These are phyloP conservation scores for Aureoboletus auriporus DNA, from an alignment of 768 basidiomycete genomes.

Conservation along the genomic window DNA sequence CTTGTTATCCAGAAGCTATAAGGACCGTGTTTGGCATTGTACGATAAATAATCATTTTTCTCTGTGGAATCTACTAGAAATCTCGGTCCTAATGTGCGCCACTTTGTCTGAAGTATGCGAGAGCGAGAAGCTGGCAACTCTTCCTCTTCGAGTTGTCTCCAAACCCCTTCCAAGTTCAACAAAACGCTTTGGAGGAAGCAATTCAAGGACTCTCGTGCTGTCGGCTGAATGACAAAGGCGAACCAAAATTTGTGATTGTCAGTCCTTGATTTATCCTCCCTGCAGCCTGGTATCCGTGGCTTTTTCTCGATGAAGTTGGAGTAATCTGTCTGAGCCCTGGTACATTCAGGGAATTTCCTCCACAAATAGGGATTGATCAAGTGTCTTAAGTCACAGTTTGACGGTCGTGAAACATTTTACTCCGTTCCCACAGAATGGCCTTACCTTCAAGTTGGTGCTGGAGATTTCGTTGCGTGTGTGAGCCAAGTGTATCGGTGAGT, in stretches of 20 bases:
- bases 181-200: constrained; percentile 48
- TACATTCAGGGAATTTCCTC: constrained; percentile 58
- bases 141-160: not conserved
- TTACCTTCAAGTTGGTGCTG: constrained; percentile 56
- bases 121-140: constrained; percentile 13
- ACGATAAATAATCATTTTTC: constrained; percentile 15
- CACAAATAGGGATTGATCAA: constrained; percentile 59
- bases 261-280: constrained; percentile 16
- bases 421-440: constrained; percentile 44
- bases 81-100: constrained; percentile 1
- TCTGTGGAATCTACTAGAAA: constrained; percentile 4
- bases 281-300: constrained; percentile 64
- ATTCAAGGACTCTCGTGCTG: constrained; percentile 35
- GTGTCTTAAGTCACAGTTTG: constrained; percentile 40
- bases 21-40: constrained; percentile 21
- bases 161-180: constrained; percentile 31
- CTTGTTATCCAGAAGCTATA: constrained; percentile 85
- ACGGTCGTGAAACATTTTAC: not conserved
- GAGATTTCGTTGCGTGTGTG: constrained; percentile 62
- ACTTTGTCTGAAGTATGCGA: constrained; percentile 12
- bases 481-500: constrained; percentile 10
- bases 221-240: no score
- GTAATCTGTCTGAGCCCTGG: constrained; percentile 36
- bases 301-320: constrained; percentile 45
- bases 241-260: not conserved